These are phyloP conservation scores for Phytophthora multivora DNA, from an alignment of 352 stramenopile species.

Conservation along the genomic window DNA sequence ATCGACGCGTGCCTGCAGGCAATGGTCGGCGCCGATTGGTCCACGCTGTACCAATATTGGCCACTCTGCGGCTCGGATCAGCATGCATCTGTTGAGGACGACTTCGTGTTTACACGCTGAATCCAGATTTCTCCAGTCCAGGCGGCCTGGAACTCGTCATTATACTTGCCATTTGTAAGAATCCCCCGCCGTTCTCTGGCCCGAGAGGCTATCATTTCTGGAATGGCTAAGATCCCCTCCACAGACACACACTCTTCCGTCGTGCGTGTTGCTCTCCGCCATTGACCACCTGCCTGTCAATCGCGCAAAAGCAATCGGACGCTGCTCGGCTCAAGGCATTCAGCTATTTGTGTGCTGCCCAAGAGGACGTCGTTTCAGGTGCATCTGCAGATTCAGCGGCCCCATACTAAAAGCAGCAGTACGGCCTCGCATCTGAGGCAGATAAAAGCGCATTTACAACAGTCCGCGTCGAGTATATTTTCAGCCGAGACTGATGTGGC, in stretches of 20 bases:
- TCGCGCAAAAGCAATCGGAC: neutral
- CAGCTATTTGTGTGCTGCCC: constrained; percentile 27
- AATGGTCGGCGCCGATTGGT: constrained; percentile 5
- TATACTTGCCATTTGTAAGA: constrained; percentile 5
- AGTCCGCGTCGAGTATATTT: constrained; percentile 10
- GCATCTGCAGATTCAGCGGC: constrained; percentile 8
- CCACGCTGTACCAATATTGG: neutral
- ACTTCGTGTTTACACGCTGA: constrained; percentile 4
- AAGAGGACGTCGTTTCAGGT: constrained; percentile 7
- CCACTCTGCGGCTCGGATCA: neutral
- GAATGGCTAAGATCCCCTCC: constrained; percentile 1
- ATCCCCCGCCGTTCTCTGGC: neutral
- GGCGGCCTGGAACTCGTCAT: constrained; percentile 10
- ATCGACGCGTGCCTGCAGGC: constrained; percentile 15
- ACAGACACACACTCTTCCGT: neutral
- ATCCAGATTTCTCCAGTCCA: constrained; percentile 17
- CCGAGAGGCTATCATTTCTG: constrained; percentile 9
- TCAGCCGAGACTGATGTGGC: constrained; percentile 29
- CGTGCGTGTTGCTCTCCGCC: constrained; percentile 18
- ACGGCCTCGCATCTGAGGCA: constrained; percentile 3
- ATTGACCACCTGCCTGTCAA: constrained; percentile 12
- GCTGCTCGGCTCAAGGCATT: constrained; percentile 3
- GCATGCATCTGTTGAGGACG: neutral
- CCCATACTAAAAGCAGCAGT: constrained; percentile 2
- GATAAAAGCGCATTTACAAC: neutral